Percentiles rank a stretch among this genome's conserved stretches.
Conservation (phyloP, 305 asterid genomes). For the Fraxinus latifolia region DNA sequence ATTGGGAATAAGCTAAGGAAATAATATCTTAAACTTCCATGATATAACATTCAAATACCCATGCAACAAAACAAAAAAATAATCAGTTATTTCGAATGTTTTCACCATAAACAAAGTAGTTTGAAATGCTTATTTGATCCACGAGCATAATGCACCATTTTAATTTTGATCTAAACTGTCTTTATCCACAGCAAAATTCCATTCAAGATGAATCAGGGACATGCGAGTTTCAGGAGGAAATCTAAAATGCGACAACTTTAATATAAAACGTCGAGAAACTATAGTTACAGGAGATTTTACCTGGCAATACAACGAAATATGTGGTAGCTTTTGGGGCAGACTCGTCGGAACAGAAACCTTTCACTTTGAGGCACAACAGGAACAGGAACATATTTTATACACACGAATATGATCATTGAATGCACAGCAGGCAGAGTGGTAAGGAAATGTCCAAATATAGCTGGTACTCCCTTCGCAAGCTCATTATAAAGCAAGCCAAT, state of each 20-base stretch:
- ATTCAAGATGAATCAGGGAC: slow-evolving; percentile 16
- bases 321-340: slow-evolving; percentile 88
- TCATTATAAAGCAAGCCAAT: slow-evolving; percentile 93
- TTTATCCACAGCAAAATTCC: neutral
- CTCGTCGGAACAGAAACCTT: slow-evolving; percentile 93
- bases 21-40: neutral
- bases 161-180: neutral
- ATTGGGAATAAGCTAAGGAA: slow-evolving; percentile 1
- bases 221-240: slow-evolving; percentile 22
- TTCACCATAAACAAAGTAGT: neutral
- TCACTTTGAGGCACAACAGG: slow-evolving; percentile 92
- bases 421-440: slow-evolving; percentile 95
- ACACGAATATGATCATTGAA: slow-evolving; percentile 95
- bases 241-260: neutral
- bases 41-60: neutral
- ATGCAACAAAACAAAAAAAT: neutral
- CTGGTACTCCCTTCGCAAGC: slow-evolving; percentile 93
- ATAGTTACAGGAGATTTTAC: slow-evolving; percentile 35
- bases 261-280: neutral
- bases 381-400: slow-evolving; percentile 92
- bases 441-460: slow-evolving; percentile 93
- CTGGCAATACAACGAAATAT: slow-evolving; percentile 97
- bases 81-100: neutral
- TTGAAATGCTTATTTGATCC: neutral
- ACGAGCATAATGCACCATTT: neutral